phyloP scores from a whole-genome alignment of 331 rosid species.

The Arachis monticola region DNA sequence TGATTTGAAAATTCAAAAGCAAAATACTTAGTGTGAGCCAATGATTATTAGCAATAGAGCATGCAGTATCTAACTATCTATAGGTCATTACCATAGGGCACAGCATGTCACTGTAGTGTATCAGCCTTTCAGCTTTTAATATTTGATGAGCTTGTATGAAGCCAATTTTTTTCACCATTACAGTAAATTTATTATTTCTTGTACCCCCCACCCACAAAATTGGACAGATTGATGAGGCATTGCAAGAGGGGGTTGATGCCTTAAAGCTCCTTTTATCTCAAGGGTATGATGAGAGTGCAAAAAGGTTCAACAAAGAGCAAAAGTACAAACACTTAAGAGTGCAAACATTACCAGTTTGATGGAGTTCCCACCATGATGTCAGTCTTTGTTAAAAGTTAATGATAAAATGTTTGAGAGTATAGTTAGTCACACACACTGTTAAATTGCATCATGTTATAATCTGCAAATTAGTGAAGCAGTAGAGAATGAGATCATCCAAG shows the following conservation, averaged over 20 bases:
- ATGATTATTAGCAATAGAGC: constrained; percentile 1
- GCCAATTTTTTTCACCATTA: not conserved
- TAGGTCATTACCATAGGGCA: not conserved
- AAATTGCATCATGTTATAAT: no score
- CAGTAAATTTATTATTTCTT: not conserved
- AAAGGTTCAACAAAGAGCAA: constrained; percentile 76
- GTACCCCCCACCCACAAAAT: not conserved
- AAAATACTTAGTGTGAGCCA: constrained; percentile 1
- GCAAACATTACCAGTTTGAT: constrained; percentile 58
- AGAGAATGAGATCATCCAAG: no score
- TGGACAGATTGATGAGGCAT: constrained; percentile 70
- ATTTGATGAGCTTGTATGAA: not conserved
- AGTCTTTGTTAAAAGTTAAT: not conserved
- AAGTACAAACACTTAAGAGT: constrained; percentile 80
- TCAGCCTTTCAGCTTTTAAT: not conserved
- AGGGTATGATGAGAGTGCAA: constrained; percentile 63
- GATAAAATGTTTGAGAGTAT: no score
- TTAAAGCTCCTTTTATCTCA: constrained; percentile 60
- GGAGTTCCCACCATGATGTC: constrained; percentile 22
- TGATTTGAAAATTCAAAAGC: not conserved
- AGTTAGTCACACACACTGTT: no score
- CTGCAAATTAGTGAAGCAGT: no score
- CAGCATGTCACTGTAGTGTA: constrained; percentile 12
- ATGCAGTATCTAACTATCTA: not conserved
- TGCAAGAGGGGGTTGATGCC: constrained; percentile 75